Conservation (phyloP, 495 filamentous ascomycete species). For the Tetracladium setigerum region DNA sequence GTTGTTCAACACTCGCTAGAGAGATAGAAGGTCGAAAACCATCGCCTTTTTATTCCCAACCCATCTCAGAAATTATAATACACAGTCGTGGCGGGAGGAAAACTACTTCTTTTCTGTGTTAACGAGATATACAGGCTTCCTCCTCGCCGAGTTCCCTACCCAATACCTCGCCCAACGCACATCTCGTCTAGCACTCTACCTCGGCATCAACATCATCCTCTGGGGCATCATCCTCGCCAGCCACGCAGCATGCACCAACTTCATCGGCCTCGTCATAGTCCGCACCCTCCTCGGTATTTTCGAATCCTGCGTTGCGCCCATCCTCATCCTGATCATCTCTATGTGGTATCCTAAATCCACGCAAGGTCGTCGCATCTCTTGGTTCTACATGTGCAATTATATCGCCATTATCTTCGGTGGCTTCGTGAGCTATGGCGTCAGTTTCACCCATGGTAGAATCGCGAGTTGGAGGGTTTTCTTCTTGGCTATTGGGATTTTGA, state of each 20-base stretch:
- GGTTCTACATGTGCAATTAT: conserved; percentile 60
- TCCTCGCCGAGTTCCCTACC: conserved; percentile 57
- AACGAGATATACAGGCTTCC: too few species aligned
- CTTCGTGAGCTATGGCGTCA: conserved; percentile 8
- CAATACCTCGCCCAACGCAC: conserved; percentile 46
- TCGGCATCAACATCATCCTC: conserved; percentile 48
- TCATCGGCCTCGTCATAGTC: conserved; percentile 44
- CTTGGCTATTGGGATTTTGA: conserved; percentile 58
- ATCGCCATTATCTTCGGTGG: conserved; percentile 36
- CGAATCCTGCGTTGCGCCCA: conserved; percentile 54
- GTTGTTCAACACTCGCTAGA: too few species aligned
- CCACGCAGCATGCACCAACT: conserved; percentile 37
- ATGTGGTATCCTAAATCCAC: conserved; percentile 57
- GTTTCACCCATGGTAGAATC: conserved; percentile 1
- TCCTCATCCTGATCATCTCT: conserved; percentile 51
- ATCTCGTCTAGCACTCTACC: conserved; percentile 47
- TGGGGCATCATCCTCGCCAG: conserved; percentile 51
- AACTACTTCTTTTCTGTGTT: too few species aligned
- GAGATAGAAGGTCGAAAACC: too few species aligned
- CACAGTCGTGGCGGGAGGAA: too few species aligned
- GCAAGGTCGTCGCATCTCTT: conserved; percentile 47
- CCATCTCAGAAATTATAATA: too few species aligned
- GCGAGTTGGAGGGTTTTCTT: conserved; percentile 37
- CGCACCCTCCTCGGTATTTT: conserved; percentile 56
- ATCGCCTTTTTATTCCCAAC: too few species aligned